These are phyloP conservation scores for Amanita molliuscula DNA, from an alignment of 768 basidiomycete species.

Conservation along the genomic window DNA sequence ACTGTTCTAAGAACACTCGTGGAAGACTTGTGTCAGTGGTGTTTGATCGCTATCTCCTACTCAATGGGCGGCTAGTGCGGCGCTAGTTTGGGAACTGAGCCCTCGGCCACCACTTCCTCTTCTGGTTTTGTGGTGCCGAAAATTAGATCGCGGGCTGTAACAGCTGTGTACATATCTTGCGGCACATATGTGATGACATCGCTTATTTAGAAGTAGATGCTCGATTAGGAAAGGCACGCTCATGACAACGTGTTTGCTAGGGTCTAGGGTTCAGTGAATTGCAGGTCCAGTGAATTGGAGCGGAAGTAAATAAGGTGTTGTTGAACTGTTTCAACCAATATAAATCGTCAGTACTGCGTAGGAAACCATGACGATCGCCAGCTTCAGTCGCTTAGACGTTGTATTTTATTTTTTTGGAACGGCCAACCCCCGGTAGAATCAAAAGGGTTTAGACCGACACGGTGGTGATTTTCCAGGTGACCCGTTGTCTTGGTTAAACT, in stretches of 20 bases:
- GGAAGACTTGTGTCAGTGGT: conserved; percentile 4
- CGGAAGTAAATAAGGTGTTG: neutral
- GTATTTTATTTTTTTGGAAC: no score
- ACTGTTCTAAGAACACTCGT: neutral
- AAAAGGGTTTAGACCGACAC: no score
- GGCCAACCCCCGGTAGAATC: no score
- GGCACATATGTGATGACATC: neutral
- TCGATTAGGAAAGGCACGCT: neutral
- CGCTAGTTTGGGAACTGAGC: conserved; percentile 1
- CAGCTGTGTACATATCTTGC: neutral
- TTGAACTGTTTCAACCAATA: neutral
- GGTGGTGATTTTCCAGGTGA: no score
- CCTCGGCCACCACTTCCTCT: conserved; percentile 3
- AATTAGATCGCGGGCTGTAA: neutral
- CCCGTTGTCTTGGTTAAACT: no score
- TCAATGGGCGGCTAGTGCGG: conserved; percentile 9
- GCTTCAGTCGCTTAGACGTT: neutral
- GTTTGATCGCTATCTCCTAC: conserved; percentile 1
- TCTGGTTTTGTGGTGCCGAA: conserved; percentile 2
- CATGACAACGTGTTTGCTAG: neutral
- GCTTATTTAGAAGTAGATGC: neutral
- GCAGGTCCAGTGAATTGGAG: no score
- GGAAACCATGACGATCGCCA: neutral
- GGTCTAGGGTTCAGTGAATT: neutral
- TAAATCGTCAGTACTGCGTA: neutral